Conservation (phyloP, 768 basidiomycete species). For the Saitozyma sp. region DNA sequence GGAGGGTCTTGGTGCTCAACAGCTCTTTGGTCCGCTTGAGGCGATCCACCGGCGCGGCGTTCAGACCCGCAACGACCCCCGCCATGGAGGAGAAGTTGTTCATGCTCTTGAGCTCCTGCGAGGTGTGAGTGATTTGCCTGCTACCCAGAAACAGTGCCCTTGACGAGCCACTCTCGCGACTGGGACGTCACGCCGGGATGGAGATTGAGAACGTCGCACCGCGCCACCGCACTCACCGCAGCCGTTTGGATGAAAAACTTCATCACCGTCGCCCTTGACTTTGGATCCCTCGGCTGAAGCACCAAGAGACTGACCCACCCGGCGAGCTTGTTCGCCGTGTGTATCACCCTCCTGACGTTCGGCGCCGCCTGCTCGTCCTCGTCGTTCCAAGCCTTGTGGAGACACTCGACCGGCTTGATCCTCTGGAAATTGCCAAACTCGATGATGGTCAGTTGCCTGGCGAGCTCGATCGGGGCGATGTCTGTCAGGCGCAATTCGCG, state of each 20-base stretch:
- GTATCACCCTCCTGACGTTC: conserved; percentile 83
- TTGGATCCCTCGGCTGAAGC: conserved; percentile 78
- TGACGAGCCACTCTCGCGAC: background rate
- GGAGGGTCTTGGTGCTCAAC: conserved; percentile 71
- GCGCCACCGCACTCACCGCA: conserved; percentile 20
- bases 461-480: conserved; percentile 83
- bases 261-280: conserved; percentile 73
- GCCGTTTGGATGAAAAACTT: conserved; percentile 89
- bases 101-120: conserved; percentile 77
- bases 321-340: conserved; percentile 73
- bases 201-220: background rate
- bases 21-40: conserved; percentile 92
- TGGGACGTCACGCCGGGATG: background rate
- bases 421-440: conserved; percentile 82
- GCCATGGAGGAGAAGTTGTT: conserved; percentile 98
- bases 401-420: conserved; percentile 86
- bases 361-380: conserved; percentile 61
- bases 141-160: background rate
- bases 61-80: conserved; percentile 89
- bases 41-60: conserved; percentile 87
- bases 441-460: conserved; percentile 87
- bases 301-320: conserved; percentile 78
- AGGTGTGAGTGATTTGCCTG: conserved; percentile 5
- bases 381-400: conserved; percentile 69
- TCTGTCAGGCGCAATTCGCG: conserved; percentile 69